A percentile compares a stretch with the other conserved stretches of the same genome.
These are phyloP conservation scores for Luffa aegyptiaca DNA, from an alignment of 306 rosid genomes.

Conservation along the genomic window DNA sequence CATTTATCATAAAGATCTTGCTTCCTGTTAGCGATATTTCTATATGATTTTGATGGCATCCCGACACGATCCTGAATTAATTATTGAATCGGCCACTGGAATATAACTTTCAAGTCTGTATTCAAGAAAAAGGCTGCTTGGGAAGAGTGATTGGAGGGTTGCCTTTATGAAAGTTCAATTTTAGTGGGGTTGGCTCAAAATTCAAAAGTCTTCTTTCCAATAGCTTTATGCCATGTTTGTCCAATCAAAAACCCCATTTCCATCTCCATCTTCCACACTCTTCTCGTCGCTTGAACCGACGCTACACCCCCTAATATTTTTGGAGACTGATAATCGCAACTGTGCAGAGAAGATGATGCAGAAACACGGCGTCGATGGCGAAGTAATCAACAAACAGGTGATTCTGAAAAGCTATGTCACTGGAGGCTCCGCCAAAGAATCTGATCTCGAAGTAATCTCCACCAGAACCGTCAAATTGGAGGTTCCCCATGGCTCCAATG, in stretches of 20 bases:
- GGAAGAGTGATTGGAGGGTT: no score
- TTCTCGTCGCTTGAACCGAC: not conserved
- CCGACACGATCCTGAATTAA: no score
- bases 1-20: no score
- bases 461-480: constrained; percentile 18
- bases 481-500: constrained; percentile 21
- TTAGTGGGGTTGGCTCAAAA: not conserved
- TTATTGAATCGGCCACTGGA: no score
- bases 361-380: not conserved
- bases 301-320: not conserved
- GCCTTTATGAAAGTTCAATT: no score
- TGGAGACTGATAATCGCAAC: not conserved
- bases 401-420: constrained; percentile 17
- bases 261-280: not conserved
- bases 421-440: constrained; percentile 25
- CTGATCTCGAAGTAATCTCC: constrained; percentile 24
- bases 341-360: not conserved
- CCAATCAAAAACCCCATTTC: no score
- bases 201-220: not conserved
- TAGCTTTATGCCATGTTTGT: not conserved
- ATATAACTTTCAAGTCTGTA: no score
- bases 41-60: no score
- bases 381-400: constrained; percentile 34
- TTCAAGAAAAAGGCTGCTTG: no score
- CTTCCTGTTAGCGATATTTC: no score